These are phyloP conservation scores for Ogataea methanolica DNA, from an alignment of 805 yeast genomes.

Conservation along the genomic window DNA sequence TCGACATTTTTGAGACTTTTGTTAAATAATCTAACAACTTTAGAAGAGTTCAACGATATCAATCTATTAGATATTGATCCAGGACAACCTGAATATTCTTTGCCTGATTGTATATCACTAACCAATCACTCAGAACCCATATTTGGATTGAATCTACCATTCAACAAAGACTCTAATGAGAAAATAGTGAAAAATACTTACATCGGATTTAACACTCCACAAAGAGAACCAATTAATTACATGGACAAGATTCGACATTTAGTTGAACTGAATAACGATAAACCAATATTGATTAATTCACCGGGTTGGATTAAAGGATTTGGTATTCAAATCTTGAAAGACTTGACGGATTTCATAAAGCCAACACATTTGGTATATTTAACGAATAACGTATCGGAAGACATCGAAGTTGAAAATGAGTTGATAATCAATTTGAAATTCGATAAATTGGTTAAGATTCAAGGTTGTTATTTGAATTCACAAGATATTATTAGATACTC, in stretches of 20 bases:
- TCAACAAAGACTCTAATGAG: conserved; percentile 30
- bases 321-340: conserved; percentile 62
- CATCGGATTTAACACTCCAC: conserved; percentile 67
- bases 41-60: conserved; percentile 21
- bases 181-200: conserved; percentile 28
- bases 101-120: conserved; percentile 67
- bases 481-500: conserved; percentile 32
- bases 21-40: conserved; percentile 40
- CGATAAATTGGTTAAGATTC: conserved; percentile 24
- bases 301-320: conserved; percentile 93
- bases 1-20: conserved; percentile 61
- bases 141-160: conserved; percentile 36
- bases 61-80: conserved; percentile 78
- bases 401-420: conserved; percentile 30
- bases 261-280: conserved; percentile 28
- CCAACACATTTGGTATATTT: conserved; percentile 60
- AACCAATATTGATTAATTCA: conserved; percentile 56
- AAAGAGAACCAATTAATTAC: conserved; percentile 58
- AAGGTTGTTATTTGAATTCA: conserved; percentile 29
- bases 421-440: conserved; percentile 23
- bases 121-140: conserved; percentile 30
- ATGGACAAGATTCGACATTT: conserved; percentile 38
- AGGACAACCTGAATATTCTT: conserved; percentile 77
- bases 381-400: conserved; percentile 33
- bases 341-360: conserved; percentile 37